Conservation (phyloP, 345 rosid species). For the Lepidium sativum region DNA sequence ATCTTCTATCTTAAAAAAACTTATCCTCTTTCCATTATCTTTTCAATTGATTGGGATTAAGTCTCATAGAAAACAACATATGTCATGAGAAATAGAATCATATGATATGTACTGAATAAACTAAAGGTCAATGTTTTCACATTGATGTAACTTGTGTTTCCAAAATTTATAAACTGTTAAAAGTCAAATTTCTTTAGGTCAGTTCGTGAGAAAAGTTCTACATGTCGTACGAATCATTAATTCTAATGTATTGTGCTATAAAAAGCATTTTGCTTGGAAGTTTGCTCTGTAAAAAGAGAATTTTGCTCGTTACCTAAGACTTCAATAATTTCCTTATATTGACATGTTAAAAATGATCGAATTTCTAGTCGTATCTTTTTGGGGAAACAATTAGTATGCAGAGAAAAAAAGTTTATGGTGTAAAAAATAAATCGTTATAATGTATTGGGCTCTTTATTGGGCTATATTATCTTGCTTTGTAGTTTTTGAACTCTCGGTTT, state of each 20-base stretch:
- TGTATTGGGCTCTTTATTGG: no score
- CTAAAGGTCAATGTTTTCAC: background rate
- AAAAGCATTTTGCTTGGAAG: background rate
- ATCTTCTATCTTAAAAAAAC: background rate
- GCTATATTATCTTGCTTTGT: no score
- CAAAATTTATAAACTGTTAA: constrained; percentile 7
- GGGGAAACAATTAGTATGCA: background rate
- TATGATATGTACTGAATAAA: constrained; percentile 6
- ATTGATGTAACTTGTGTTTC: constrained; percentile 20
- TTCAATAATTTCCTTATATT: background rate
- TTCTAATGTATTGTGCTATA: background rate
- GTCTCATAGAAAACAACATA: constrained; percentile 19
- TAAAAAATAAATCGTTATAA: no score
- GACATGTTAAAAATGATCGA: background rate
- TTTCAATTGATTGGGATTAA: constrained; percentile 19
- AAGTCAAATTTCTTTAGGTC: constrained; percentile 12
- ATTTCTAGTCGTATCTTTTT: background rate
- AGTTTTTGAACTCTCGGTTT: no score
- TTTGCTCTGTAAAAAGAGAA: background rate
- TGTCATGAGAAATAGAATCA: constrained; percentile 15
- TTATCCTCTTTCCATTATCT: background rate
- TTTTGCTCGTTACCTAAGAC: constrained; percentile 1
- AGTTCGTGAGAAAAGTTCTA: constrained; percentile 4
- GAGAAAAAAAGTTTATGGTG: background rate
- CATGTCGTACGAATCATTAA: constrained; percentile 11